Percentiles rank a stretch among this genome's conserved stretches.
phyloP scores from a whole-genome alignment of 306 rosid species.

The Rosa chinensis region DNA sequence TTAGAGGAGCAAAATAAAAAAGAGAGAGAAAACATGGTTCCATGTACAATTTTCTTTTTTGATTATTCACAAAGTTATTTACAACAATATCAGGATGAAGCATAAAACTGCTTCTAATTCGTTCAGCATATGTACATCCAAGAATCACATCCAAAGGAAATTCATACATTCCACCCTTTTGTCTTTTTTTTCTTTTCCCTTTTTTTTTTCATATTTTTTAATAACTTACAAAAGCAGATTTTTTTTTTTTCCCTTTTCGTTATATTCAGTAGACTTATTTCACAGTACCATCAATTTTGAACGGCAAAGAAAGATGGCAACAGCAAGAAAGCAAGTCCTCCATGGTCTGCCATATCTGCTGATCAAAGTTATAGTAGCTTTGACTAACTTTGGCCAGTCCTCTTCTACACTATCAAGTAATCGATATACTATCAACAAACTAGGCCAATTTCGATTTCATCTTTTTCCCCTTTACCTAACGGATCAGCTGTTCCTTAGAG shows the following conservation, averaged over 20 bases:
- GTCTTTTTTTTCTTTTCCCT: background rate
- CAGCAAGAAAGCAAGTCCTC: slow-evolving; percentile 14
- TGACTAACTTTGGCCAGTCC: slow-evolving; percentile 2
- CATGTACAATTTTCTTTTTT: slow-evolving; percentile 23
- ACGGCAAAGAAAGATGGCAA: background rate
- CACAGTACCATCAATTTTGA: background rate
- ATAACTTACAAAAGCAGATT: background rate
- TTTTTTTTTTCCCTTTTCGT: background rate
- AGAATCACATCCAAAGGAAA: slow-evolving; percentile 45
- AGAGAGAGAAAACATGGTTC: background rate
- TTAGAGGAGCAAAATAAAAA: no score
- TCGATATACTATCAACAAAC: background rate
- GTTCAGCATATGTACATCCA: slow-evolving; percentile 44
- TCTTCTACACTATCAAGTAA: background rate
- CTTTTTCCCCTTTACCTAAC: background rate
- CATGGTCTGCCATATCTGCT: background rate
- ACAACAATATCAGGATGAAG: slow-evolving; percentile 22
- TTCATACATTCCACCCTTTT: slow-evolving; percentile 13
- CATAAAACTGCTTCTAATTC: slow-evolving; percentile 33
- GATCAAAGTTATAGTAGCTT: slow-evolving; percentile 12
- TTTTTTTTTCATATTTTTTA: slow-evolving; percentile 4
- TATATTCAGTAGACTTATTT: background rate
- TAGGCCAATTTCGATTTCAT: background rate
- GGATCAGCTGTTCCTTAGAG: slow-evolving; percentile 66
- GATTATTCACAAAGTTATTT: slow-evolving; percentile 19